phyloP scores from a whole-genome alignment of 495 filamentous ascomycete species.

The Trichocladium antarcticum region DNA sequence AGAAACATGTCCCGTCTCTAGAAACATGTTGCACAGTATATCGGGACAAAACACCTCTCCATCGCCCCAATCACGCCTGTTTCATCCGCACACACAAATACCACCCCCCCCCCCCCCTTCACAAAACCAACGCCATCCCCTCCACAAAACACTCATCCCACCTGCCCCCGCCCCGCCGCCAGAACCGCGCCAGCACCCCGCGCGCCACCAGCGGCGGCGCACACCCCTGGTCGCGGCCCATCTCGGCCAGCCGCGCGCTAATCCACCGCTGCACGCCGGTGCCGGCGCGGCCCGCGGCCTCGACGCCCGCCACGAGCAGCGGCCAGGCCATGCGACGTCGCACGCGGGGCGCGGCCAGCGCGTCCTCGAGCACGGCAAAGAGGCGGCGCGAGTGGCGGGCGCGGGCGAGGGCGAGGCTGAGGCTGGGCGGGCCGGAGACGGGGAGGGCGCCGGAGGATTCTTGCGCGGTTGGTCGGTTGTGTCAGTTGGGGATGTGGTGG shows the following conservation, averaged over 20 bases:
- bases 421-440: neutral
- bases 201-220: conserved; percentile 19
- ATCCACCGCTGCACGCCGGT: conserved; percentile 18
- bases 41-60: too few relatives aligned
- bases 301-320: conserved; percentile 26
- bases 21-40: too few relatives aligned
- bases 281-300: conserved; percentile 13
- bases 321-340: conserved; percentile 22
- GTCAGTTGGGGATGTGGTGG: too few relatives aligned
- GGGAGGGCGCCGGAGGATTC: conserved; percentile 8
- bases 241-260: conserved; percentile 8
- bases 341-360: conserved; percentile 5
- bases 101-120: neutral
- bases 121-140: conserved; percentile 5
- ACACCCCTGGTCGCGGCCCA: conserved; percentile 19
- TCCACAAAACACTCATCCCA: conserved; percentile 29
- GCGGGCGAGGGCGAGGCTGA: neutral
- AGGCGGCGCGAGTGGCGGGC: conserved; percentile 2
- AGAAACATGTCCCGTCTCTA: too few relatives aligned
- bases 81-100: too few relatives aligned
- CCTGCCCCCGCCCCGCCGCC: conserved; percentile 16
- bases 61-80: too few relatives aligned
- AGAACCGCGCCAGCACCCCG: conserved; percentile 23
- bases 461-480: too few relatives aligned
- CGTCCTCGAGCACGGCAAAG: conserved; percentile 12